These are phyloP conservation scores for Lentinula edodes DNA, from an alignment of 768 basidiomycete genomes.

Conservation along the genomic window DNA sequence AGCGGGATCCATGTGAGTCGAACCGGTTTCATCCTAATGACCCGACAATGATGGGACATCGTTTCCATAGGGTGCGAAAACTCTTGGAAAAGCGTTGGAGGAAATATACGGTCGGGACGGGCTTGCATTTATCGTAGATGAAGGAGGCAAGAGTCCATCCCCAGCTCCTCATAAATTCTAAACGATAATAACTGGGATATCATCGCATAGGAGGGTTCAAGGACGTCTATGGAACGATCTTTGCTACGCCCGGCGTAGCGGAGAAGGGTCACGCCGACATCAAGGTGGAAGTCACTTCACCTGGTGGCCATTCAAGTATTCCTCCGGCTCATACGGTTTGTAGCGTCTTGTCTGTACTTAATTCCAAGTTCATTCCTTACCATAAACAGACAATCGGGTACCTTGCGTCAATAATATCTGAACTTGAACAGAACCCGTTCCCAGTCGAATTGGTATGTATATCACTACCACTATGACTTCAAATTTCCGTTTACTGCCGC, in stretches of 20 bases:
- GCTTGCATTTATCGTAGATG: slow-evolving; percentile 60
- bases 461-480: background rate
- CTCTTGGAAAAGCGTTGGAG: slow-evolving; percentile 31
- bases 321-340: slow-evolving; percentile 56
- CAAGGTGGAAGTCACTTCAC: slow-evolving; percentile 37
- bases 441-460: slow-evolving; percentile 26
- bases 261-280: slow-evolving; percentile 50
- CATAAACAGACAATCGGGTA: slow-evolving; percentile 46
- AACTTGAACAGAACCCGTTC: slow-evolving; percentile 42
- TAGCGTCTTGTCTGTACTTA: background rate
- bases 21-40: background rate
- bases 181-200: background rate
- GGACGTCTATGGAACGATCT: slow-evolving; percentile 25
- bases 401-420: slow-evolving; percentile 44
- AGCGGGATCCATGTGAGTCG: slow-evolving; percentile 23
- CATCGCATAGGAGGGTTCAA: slow-evolving; percentile 11
- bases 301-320: slow-evolving; percentile 62
- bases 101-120: slow-evolving; percentile 48
- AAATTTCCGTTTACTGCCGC: background rate
- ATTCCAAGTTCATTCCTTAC: background rate
- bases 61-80: slow-evolving; percentile 31
- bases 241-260: slow-evolving; percentile 39
- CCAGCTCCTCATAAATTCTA: too few relatives aligned
- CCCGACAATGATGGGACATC: background rate
- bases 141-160: slow-evolving; percentile 31